These are phyloP conservation scores for Talaromyces funiculosus DNA, from an alignment of 2,329 filamentous ascomycete species.

Conservation along the genomic window DNA sequence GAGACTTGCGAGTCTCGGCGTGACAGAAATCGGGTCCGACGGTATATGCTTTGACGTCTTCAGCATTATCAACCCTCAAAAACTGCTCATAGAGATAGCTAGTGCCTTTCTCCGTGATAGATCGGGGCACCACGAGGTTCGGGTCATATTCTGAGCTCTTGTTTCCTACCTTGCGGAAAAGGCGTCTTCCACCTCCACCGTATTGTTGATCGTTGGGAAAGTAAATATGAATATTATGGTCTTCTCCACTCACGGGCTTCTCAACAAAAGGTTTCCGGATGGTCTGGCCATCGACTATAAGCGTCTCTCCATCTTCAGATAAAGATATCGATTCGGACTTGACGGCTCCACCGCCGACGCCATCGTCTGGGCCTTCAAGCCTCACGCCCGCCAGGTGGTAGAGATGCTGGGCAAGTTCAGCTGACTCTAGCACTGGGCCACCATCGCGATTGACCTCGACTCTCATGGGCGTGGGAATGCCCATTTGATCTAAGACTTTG, in stretches of 20 bases:
- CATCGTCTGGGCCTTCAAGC: constrained; percentile 64
- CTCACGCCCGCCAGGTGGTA: constrained; percentile 72
- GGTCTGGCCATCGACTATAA: constrained; percentile 76
- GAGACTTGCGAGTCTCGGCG: constrained; percentile 93
- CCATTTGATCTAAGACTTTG: constrained; percentile 78
- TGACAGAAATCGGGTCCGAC: constrained; percentile 91
- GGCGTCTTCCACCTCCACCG: constrained; percentile 80
- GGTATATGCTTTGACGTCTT: constrained; percentile 98
- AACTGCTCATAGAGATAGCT: constrained; percentile 98
- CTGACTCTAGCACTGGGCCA: constrained; percentile 70
- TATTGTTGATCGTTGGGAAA: constrained; percentile 69
- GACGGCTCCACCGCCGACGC: constrained; percentile 54
- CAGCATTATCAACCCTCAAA: constrained; percentile 90
- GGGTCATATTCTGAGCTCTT: constrained; percentile 95
- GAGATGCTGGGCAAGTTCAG: constrained; percentile 74
- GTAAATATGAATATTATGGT: constrained; percentile 98
- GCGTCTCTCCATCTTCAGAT: constrained; percentile 80
- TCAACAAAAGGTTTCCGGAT: constrained; percentile 95
- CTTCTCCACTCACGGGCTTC: constrained; percentile 95
- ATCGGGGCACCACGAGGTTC: constrained; percentile 68
- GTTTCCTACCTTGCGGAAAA: constrained; percentile 97
- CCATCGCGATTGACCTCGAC: constrained; percentile 91
- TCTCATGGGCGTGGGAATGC: constrained; percentile 80
- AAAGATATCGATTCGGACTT: constrained; percentile 68
- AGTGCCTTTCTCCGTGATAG: constrained; percentile 69